Conservation (phyloP, 345 rosid genomes). For the Dimocarpus longan region DNA sequence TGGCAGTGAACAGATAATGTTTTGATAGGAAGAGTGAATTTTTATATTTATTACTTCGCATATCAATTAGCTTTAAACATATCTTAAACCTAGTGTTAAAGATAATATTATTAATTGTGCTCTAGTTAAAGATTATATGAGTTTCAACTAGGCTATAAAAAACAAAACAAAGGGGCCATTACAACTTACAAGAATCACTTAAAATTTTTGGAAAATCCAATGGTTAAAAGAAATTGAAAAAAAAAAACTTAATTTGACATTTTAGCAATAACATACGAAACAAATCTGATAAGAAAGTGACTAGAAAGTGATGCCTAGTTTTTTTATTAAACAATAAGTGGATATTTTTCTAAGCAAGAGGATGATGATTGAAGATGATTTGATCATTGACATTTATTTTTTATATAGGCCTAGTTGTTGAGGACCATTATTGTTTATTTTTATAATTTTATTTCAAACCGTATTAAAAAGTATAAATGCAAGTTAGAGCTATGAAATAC, state of each 20-base stretch:
- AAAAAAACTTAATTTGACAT: not conserved
- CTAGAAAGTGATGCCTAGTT: not conserved
- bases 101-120: not conserved
- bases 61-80: not conserved
- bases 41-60: not conserved
- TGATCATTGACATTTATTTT: slow-evolving; percentile 18
- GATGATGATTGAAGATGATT: slow-evolving; percentile 20
- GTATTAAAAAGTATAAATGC: not conserved
- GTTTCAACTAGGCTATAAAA: not conserved
- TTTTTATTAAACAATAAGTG: not conserved
- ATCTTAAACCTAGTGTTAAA: not conserved
- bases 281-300: not conserved
- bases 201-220: not conserved
- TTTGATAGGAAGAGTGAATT: not conserved
- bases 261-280: no score
- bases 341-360: not conserved
- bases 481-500: not conserved
- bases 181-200: no score
- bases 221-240: not conserved
- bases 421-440: not conserved
- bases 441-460: not conserved
- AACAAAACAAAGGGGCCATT: not conserved
- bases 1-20: not conserved
- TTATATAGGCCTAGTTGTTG: slow-evolving; percentile 5
- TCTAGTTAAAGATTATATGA: not conserved